These are phyloP conservation scores for Spiraea crenata DNA, from an alignment of 331 rosid genomes.

Conservation along the genomic window DNA sequence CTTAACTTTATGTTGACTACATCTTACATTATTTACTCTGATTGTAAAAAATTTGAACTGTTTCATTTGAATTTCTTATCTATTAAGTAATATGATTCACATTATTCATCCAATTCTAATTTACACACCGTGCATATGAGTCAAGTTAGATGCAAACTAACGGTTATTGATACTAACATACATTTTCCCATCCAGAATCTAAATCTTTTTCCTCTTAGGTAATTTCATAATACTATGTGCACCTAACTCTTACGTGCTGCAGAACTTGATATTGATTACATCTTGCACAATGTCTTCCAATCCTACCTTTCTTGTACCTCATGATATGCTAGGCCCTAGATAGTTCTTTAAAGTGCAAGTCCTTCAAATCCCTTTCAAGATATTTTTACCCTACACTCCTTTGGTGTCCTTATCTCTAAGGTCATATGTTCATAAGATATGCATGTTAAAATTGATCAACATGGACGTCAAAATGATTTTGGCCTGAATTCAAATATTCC, in stretches of 20 bases:
- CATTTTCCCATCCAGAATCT: not conserved
- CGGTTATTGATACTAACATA: not conserved
- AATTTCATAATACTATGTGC: not conserved
- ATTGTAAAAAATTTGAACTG: not conserved
- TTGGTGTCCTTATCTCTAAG: not conserved
- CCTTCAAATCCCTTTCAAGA: too few species aligned
- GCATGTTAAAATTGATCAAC: not conserved
- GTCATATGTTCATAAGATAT: not conserved
- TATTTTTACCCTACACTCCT: too few species aligned
- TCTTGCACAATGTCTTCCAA: not conserved
- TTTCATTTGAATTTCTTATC: not conserved
- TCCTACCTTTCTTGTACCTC: too few species aligned
- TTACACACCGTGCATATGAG: not conserved
- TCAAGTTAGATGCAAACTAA: not conserved
- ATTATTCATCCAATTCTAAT: not conserved
- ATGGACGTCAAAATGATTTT: slow-evolving; percentile 4
- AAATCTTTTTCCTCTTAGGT: not conserved
- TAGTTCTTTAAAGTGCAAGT: too few species aligned
- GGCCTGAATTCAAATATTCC: not conserved
- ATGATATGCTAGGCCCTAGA: too few species aligned
- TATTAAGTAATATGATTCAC: not conserved
- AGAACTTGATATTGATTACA: too few species aligned
- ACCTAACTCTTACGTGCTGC: not conserved
- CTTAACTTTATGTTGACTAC: not conserved
- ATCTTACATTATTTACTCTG: not conserved